Evolutionary conservation across 371 early-diverging fungal species (phyloP).

Genomic region (Mortierella sp.): DNA sequence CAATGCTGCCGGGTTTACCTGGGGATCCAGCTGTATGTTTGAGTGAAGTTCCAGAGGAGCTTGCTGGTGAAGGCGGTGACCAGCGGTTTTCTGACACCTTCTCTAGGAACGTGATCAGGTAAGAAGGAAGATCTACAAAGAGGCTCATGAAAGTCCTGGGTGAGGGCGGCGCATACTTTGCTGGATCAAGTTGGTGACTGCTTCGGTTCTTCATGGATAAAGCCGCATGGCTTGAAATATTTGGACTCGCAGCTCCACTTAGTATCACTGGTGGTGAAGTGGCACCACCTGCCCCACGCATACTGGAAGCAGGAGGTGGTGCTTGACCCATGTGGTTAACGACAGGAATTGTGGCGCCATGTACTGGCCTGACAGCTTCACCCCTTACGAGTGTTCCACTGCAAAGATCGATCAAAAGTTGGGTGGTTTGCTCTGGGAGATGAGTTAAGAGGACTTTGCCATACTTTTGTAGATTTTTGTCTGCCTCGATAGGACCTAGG

Average conservation of each 20-base stretch:
- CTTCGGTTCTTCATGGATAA: slow-evolving; percentile 25
- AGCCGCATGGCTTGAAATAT: slow-evolving; percentile 12
- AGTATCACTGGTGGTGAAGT: slow-evolving; percentile 17
- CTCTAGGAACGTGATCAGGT: slow-evolving; percentile 82
- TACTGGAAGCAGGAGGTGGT: slow-evolving; percentile 42
- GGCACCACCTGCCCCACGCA: slow-evolving; percentile 24
- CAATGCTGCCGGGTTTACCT: slow-evolving; percentile 21
- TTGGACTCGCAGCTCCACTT: slow-evolving; percentile 36
- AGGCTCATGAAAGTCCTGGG: slow-evolving; percentile 76
- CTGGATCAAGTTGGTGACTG: slow-evolving; percentile 20
- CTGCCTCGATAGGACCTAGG: slow-evolving; percentile 69
- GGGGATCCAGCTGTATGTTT: slow-evolving; percentile 24
- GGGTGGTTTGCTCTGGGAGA: slow-evolving; percentile 83
- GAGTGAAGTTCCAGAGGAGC: slow-evolving; percentile 13
- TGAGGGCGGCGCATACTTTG: slow-evolving; percentile 64
- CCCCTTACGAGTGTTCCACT: slow-evolving; percentile 60
- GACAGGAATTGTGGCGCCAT: slow-evolving; percentile 20
- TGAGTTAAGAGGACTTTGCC: slow-evolving; percentile 82
- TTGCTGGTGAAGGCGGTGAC: slow-evolving; percentile 16
- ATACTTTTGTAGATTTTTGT: slow-evolving; percentile 77
- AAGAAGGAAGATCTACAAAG: slow-evolving; percentile 81
- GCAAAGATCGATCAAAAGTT: slow-evolving; percentile 83
- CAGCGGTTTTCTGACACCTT: slow-evolving; percentile 60
- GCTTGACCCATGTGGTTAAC: slow-evolving; percentile 16
- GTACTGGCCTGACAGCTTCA: slow-evolving; percentile 13